These are phyloP conservation scores for Neurospora pannonica DNA, from an alignment of 495 filamentous ascomycete species.

Conservation along the genomic window DNA sequence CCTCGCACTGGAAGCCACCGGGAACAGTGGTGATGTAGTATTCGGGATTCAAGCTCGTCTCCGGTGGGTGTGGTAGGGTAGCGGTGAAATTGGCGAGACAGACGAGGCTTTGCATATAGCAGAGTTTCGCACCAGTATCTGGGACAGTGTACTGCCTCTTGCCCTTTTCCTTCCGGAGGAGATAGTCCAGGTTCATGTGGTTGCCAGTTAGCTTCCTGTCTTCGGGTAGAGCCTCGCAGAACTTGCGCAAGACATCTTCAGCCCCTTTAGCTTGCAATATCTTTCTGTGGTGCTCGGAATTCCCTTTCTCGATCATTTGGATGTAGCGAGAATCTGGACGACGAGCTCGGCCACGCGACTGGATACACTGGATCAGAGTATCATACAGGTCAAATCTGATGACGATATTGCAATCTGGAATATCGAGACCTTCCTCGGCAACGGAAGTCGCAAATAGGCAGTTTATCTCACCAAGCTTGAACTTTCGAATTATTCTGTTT, in stretches of 20 bases:
- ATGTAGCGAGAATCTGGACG: slow-evolving; percentile 69
- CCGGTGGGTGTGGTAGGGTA: slow-evolving; percentile 50
- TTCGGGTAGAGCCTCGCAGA: slow-evolving; percentile 66
- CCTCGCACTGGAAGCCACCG: slow-evolving; percentile 67
- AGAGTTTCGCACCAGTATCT: slow-evolving; percentile 69
- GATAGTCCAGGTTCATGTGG: slow-evolving; percentile 45
- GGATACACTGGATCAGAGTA: slow-evolving; percentile 91
- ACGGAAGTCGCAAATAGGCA: slow-evolving; percentile 88
- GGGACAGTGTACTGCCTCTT: slow-evolving; percentile 52
- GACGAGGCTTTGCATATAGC: slow-evolving; percentile 59
- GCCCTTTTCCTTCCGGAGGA: slow-evolving; percentile 46
- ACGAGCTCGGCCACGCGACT: slow-evolving; percentile 85
- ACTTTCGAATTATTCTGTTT: slow-evolving; percentile 63
- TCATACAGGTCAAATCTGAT: slow-evolving; percentile 84
- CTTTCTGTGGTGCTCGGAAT: slow-evolving; percentile 45
- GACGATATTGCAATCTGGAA: slow-evolving; percentile 88
- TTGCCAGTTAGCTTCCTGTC: slow-evolving; percentile 61
- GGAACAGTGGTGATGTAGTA: slow-evolving; percentile 52
- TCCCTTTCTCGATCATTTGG: slow-evolving; percentile 68
- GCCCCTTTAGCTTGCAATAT: slow-evolving; percentile 37
- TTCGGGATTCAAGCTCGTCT: slow-evolving; percentile 43
- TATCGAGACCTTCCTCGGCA: slow-evolving; percentile 91
- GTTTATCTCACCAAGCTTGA: slow-evolving; percentile 73
- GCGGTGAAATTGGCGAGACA: slow-evolving; percentile 51
- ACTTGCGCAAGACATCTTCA: slow-evolving; percentile 54